Conservation (phyloP, 306 rosid genomes). For the Vachellia collinsii region DNA sequence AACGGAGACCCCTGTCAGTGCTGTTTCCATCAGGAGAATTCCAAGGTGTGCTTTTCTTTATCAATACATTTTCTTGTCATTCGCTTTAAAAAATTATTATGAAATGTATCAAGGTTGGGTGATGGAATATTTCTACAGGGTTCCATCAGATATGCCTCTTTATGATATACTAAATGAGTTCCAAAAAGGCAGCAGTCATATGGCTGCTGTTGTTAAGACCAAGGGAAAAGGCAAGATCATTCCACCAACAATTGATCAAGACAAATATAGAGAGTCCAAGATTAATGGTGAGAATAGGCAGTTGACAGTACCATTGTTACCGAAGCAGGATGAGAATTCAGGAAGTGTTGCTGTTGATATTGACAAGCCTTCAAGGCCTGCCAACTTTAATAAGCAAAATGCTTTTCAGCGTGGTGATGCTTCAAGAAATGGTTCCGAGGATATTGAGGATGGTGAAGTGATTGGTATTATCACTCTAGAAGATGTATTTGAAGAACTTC, state of each 20-base stretch:
- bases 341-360: conserved; percentile 68
- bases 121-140: conserved; percentile 59
- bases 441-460: conserved; percentile 88
- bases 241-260: conserved; percentile 51
- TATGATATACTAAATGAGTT: conserved; percentile 96
- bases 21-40: conserved; percentile 90
- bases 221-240: conserved; percentile 58
- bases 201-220: conserved; percentile 94
- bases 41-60: conserved; percentile 68
- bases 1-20: conserved; percentile 94
- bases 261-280: conserved; percentile 51
- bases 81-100: conserved; percentile 11
- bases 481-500: conserved; percentile 98
- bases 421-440: conserved; percentile 55
- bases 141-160: conserved; percentile 97
- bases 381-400: conserved; percentile 38
- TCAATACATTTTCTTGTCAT: conserved; percentile 19
- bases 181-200: conserved; percentile 97
- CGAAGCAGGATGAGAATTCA: conserved; percentile 48
- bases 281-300: conserved; percentile 43
- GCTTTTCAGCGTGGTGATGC: conserved; percentile 47
- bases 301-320: conserved; percentile 74
- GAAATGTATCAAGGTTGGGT: conserved; percentile 34
- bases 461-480: conserved; percentile 95
- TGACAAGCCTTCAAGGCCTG: conserved; percentile 57